phyloP scores from a whole-genome alignment of 768 basidiomycete genomes.

The Tulasnella sp. region DNA sequence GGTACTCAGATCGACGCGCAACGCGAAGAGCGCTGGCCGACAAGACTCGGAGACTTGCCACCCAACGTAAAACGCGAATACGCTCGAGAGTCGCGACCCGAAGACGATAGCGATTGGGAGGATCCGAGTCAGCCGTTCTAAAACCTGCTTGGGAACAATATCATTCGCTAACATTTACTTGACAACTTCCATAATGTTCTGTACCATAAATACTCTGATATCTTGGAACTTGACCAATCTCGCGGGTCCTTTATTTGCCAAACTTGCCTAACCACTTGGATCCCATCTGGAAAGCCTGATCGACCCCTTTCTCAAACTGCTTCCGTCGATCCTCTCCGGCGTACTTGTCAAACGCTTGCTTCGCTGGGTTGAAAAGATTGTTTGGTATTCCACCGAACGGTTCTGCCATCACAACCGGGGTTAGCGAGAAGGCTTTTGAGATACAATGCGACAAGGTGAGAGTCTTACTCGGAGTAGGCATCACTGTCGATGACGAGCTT shows the following conservation, averaged over 20 bases:
- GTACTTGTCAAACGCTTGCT: constrained; percentile 43
- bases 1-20: constrained; percentile 66
- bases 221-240: not conserved
- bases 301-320: constrained; percentile 39
- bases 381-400: constrained; percentile 19
- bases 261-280: constrained; percentile 4
- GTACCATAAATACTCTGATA: not conserved
- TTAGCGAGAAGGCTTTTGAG: not conserved
- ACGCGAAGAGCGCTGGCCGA: constrained; percentile 68
- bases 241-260: not conserved
- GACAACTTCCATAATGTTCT: not conserved
- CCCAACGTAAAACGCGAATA: not conserved
- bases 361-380: constrained; percentile 32
- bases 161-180: not conserved
- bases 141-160: not conserved
- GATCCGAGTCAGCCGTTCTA: not conserved
- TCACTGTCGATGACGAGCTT: not conserved
- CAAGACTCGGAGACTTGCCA: not conserved
- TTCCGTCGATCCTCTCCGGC: constrained; percentile 40
- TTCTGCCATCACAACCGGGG: not conserved
- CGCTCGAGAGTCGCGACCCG: not conserved
- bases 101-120: constrained; percentile 10
- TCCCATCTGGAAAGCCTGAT: constrained; percentile 32
- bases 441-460: not conserved
- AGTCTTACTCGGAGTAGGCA: not conserved